Evolutionary conservation across 1,139 yeast species (phyloP).

Genomic region (Pichiaceae sp.): DNA sequence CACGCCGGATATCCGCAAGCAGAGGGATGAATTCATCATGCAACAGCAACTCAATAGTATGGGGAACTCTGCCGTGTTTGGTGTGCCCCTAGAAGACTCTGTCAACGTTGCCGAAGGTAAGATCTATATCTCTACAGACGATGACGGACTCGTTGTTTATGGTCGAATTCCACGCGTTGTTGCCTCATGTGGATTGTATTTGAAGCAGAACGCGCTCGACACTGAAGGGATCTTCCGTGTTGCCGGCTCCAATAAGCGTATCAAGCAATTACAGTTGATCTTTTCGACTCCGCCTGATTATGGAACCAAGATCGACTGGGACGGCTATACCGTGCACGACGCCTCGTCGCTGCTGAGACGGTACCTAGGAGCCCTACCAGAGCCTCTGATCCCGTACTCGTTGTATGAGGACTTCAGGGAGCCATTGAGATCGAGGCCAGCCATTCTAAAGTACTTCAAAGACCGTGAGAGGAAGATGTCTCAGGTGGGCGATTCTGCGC

Average conservation of each 20-base stretch:
- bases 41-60: slow-evolving; percentile 21
- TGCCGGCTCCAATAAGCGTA: slow-evolving; percentile 85
- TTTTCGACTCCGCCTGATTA: slow-evolving; percentile 85
- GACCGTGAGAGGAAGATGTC: slow-evolving; percentile 25
- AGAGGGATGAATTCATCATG: slow-evolving; percentile 47
- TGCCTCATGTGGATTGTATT: slow-evolving; percentile 85
- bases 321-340: slow-evolving; percentile 93
- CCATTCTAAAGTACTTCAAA: slow-evolving; percentile 55
- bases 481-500: not conserved
- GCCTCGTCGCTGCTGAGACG: slow-evolving; percentile 88
- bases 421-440: slow-evolving; percentile 56
- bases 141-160: slow-evolving; percentile 54
- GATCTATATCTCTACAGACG: slow-evolving; percentile 48
- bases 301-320: slow-evolving; percentile 86
- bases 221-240: slow-evolving; percentile 92
- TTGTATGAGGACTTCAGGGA: slow-evolving; percentile 74
- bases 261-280: slow-evolving; percentile 73
- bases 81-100: slow-evolving; percentile 70
- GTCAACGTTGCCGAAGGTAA: slow-evolving; percentile 68
- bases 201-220: slow-evolving; percentile 66
- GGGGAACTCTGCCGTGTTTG: slow-evolving; percentile 59
- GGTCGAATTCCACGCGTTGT: slow-evolving; percentile 86
- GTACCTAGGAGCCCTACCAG: slow-evolving; percentile 80
- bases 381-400: slow-evolving; percentile 79
- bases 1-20: slow-evolving; percentile 15